Evolutionary conservation across 108 stramenopile genomes (phyloP).

Genomic region (Nitzschia sp.): DNA sequence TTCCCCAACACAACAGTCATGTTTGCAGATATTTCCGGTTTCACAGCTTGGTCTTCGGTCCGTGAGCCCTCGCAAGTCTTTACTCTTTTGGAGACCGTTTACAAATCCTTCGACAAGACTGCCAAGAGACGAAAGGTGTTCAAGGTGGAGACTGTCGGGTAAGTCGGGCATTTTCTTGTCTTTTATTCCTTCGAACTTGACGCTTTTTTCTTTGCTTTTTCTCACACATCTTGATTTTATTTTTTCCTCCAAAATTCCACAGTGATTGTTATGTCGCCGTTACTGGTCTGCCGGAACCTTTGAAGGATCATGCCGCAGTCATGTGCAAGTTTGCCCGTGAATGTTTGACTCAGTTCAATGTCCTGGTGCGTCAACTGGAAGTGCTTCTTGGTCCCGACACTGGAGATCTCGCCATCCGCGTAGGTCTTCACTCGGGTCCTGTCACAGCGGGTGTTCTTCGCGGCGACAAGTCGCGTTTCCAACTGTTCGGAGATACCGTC

Average conservation of each 20-base stretch:
- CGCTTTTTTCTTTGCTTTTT: background rate
- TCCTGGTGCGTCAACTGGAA: slow-evolving; percentile 23
- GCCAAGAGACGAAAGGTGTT: slow-evolving; percentile 51
- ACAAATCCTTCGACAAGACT: slow-evolving; percentile 52
- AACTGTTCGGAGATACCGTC: slow-evolving; percentile 76
- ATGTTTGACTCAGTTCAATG: slow-evolving; percentile 47
- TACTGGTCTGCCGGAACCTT: slow-evolving; percentile 54
- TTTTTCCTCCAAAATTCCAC: slow-evolving; percentile 25
- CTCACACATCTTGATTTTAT: background rate
- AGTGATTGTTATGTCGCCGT: slow-evolving; percentile 68
- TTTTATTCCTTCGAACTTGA: background rate
- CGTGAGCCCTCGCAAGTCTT: slow-evolving; percentile 59
- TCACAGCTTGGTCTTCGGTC: slow-evolving; percentile 55
- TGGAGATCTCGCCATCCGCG: slow-evolving; percentile 44
- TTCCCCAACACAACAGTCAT: slow-evolving; percentile 71
- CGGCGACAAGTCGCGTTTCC: slow-evolving; percentile 47
- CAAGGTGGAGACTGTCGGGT: slow-evolving; percentile 47
- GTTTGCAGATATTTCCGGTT: slow-evolving; percentile 67
- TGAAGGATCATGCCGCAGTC: slow-evolving; percentile 55
- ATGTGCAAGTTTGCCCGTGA: slow-evolving; percentile 52
- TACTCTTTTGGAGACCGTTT: slow-evolving; percentile 55
- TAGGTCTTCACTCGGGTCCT: slow-evolving; percentile 63
- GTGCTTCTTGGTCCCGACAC: slow-evolving; percentile 35
- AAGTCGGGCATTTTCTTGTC: background rate
- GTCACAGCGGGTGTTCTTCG: slow-evolving; percentile 65